Evolutionary conservation across 1,139 yeast genomes (phyloP).

Genomic region (Magnusiomyces ingens): DNA sequence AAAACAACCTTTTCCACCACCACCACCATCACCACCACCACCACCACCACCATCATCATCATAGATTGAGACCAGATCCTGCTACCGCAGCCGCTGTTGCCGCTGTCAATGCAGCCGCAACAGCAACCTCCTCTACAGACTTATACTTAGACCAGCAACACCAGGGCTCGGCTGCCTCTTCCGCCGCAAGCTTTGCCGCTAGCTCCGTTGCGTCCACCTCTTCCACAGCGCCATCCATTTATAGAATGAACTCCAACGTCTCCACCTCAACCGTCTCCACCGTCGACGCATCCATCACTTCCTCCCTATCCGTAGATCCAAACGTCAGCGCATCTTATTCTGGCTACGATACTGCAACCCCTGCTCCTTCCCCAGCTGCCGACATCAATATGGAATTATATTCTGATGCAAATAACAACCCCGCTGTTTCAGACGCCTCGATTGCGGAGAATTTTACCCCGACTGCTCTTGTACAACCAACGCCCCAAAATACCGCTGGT

Average conservation of each 20-base stretch:
- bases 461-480: too few relatives aligned
- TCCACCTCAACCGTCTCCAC: neutral
- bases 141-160: constrained; percentile 5
- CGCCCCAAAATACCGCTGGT: too few relatives aligned
- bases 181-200: constrained; percentile 1
- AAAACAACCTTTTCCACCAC: neutral
- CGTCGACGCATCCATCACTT: neutral
- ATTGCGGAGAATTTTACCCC: too few relatives aligned
- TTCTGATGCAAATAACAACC: neutral
- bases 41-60: constrained; percentile 3
- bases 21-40: constrained; percentile 6
- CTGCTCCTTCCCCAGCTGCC: constrained; percentile 7
- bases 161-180: constrained; percentile 11
- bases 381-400: constrained; percentile 6
- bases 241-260: neutral
- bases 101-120: constrained; percentile 13
- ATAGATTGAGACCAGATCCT: neutral
- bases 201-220: too few relatives aligned
- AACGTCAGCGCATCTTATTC: too few relatives aligned
- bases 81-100: constrained; percentile 14
- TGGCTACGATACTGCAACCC: neutral
- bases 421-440: too few relatives aligned
- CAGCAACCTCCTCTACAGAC: constrained; percentile 11
- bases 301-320: neutral
- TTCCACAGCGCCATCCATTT: neutral